Evolutionary conservation across 257 asterid species (phyloP).

Genomic region (Capsicum pubescens): DNA sequence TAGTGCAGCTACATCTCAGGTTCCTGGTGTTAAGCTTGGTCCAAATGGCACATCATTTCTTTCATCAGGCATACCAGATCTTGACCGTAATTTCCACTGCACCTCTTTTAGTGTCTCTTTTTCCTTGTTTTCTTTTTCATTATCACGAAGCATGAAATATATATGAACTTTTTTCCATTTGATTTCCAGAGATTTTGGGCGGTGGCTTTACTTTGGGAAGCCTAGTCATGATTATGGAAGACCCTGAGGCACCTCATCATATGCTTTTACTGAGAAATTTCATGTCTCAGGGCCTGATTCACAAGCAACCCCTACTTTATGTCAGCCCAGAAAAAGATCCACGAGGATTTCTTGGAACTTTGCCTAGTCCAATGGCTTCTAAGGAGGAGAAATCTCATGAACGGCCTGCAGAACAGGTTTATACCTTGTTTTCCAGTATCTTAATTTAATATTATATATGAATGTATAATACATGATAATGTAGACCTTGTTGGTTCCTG

Average conservation of each 20-base stretch:
- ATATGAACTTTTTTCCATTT: background rate
- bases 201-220: slow-evolving; percentile 95
- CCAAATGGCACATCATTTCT: slow-evolving; percentile 83
- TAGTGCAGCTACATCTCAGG: slow-evolving; percentile 53
- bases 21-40: slow-evolving; percentile 90
- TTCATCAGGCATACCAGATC: slow-evolving; percentile 89
- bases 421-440: slow-evolving; percentile 28
- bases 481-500: slow-evolving; percentile 26
- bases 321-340: slow-evolving; percentile 94
- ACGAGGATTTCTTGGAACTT: slow-evolving; percentile 89
- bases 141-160: background rate
- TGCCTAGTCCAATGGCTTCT: slow-evolving; percentile 69
- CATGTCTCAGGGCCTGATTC: slow-evolving; percentile 95
- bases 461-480: slow-evolving; percentile 9
- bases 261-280: slow-evolving; percentile 94
- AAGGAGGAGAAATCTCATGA: slow-evolving; percentile 74
- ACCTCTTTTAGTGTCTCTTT: background rate
- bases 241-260: slow-evolving; percentile 96
- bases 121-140: background rate
- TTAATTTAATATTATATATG: background rate
- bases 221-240: slow-evolving; percentile 92
- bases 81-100: slow-evolving; percentile 68
- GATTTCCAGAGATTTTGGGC: slow-evolving; percentile 75
- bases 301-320: slow-evolving; percentile 81
- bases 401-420: slow-evolving; percentile 74